Evolutionary conservation across 495 filamentous ascomycete genomes (phyloP).

Genomic region (Tuber umbilicatum): DNA sequence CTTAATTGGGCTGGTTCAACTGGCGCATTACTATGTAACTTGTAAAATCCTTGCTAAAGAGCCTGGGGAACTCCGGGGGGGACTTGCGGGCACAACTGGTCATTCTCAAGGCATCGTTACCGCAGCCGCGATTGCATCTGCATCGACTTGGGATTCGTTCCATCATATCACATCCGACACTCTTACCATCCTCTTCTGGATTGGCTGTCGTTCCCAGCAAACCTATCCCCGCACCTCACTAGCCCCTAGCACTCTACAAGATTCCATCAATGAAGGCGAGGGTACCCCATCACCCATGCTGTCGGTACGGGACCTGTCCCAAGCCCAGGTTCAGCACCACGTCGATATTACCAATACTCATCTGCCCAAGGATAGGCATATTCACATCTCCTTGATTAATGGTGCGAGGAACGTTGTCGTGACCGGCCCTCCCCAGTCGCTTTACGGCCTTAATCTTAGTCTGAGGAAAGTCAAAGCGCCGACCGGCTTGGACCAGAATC

Average conservation of each 20-base stretch:
- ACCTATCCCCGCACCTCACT: slow-evolving; percentile 91
- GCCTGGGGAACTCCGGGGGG: slow-evolving; percentile 75
- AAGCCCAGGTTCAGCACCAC: slow-evolving; percentile 79
- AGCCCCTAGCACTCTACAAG: slow-evolving; percentile 83
- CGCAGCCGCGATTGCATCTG: slow-evolving; percentile 83
- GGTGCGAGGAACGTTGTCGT: slow-evolving; percentile 95
- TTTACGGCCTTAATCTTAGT: slow-evolving; percentile 91
- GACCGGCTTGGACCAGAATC: slow-evolving; percentile 91
- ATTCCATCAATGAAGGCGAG: slow-evolving; percentile 89
- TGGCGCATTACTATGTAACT: slow-evolving; percentile 87
- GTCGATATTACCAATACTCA: slow-evolving; percentile 95
- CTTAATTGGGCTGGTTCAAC: slow-evolving; percentile 87
- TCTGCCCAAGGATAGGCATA: slow-evolving; percentile 83
- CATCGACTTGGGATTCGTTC: slow-evolving; percentile 84
- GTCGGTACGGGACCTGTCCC: slow-evolving; percentile 85
- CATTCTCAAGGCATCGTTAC: slow-evolving; percentile 96
- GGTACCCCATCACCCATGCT: slow-evolving; percentile 94
- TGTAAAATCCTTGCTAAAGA: slow-evolving; percentile 82
- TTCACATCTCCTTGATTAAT: slow-evolving; percentile 91
- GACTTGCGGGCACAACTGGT: slow-evolving; percentile 79
- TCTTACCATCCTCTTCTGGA: slow-evolving; percentile 97
- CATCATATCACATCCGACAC: slow-evolving; percentile 67
- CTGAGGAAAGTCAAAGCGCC: slow-evolving; percentile 94
- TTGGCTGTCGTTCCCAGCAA: slow-evolving; percentile 95
- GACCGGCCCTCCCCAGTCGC: slow-evolving; percentile 86